Conservation (phyloP, 2,329 filamentous ascomycete genomes). For the Calcarisporium arbuscula region DNA sequence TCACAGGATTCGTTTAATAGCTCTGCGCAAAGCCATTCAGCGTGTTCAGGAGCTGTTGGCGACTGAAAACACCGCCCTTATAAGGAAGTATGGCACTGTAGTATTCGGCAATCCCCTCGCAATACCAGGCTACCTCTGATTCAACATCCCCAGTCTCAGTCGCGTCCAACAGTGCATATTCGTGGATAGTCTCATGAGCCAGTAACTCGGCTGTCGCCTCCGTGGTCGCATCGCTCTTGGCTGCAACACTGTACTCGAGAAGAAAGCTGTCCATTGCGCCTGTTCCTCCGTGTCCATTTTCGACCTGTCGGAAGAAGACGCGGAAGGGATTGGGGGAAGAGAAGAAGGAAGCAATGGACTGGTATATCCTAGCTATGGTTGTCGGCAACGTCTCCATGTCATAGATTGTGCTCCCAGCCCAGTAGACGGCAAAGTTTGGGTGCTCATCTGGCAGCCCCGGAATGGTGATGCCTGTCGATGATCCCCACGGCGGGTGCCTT, state of each 20-base stretch:
- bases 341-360: slow-evolving; percentile 1
- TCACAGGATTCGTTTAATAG: neutral
- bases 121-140: neutral
- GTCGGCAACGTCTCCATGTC: neutral
- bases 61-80: neutral
- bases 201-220: neutral
- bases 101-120: slow-evolving; percentile 1
- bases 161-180: neutral
- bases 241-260: neutral
- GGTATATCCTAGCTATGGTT: neutral
- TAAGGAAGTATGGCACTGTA: neutral
- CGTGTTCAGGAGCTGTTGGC: neutral
- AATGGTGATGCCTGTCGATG: neutral
- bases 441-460: neutral
- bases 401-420: neutral
- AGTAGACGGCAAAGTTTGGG: slow-evolving; percentile 1
- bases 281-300: neutral
- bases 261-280: slow-evolving; percentile 1
- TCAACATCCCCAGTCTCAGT: neutral
- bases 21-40: slow-evolving; percentile 1
- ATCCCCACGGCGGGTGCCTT: neutral
- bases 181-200: neutral
- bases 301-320: neutral
- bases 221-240: neutral
- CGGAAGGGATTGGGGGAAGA: neutral